Conservation (phyloP, 73 alveolate genomes). For the Paramecium biaurelia region DNA sequence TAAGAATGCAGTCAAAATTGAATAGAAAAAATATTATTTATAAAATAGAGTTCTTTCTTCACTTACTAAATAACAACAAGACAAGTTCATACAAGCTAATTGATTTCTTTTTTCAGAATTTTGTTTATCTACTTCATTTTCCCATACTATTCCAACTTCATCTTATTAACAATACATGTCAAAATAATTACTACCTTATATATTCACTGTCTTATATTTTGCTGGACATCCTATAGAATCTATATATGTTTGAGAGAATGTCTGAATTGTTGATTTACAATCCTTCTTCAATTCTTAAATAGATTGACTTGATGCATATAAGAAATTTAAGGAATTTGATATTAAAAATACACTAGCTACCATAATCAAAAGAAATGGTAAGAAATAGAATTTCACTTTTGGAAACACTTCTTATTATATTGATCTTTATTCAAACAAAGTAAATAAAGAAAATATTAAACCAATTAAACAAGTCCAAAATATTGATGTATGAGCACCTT, state of each 20-base stretch:
- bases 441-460: neutral
- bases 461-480: slow-evolving; percentile 45
- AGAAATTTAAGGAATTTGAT: neutral
- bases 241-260: neutral
- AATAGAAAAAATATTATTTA: neutral
- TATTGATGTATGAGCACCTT: slow-evolving; percentile 22
- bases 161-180: neutral
- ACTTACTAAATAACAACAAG: slow-evolving; percentile 31
- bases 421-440: slow-evolving; percentile 41
- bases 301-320: neutral
- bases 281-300: neutral
- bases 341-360: neutral
- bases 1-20: slow-evolving; percentile 22
- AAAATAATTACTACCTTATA: slow-evolving; percentile 1
- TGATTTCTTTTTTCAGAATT: neutral
- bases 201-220: slow-evolving; percentile 1
- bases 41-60: slow-evolving; percentile 36
- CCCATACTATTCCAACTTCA: slow-evolving; percentile 55
- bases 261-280: slow-evolving; percentile 14
- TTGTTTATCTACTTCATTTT: neutral
- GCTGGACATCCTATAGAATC: slow-evolving; percentile 46
- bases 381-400: slow-evolving; percentile 36
- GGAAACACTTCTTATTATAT: slow-evolving; percentile 20
- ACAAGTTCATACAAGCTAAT: slow-evolving; percentile 18
- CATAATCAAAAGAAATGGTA: neutral